Evolutionary conservation across 495 filamentous ascomycete genomes (phyloP).

Genomic region (Pyrenopolyporus hunteri): DNA sequence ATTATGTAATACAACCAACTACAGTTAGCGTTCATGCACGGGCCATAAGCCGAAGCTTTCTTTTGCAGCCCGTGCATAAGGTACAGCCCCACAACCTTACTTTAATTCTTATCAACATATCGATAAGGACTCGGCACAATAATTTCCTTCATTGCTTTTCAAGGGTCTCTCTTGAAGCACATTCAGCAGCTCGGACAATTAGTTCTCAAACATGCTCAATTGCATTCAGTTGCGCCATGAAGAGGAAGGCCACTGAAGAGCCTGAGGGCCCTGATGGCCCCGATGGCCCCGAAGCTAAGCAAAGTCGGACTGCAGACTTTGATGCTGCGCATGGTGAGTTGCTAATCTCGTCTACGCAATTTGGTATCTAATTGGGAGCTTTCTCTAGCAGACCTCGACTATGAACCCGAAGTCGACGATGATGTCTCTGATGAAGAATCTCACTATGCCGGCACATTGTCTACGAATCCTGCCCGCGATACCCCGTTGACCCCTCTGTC

Average conservation of each 20-base stretch:
- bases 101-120: not conserved
- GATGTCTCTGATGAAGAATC: conserved; percentile 50
- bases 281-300: conserved; percentile 16
- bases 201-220: conserved; percentile 1
- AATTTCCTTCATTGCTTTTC: conserved; percentile 9
- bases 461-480: conserved; percentile 38
- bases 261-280: conserved; percentile 6
- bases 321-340: not conserved
- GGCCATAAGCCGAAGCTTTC: not conserved
- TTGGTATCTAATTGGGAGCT: conserved; percentile 8
- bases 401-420: conserved; percentile 25
- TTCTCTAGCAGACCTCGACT: conserved; percentile 14
- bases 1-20: not conserved
- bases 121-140: conserved; percentile 15
- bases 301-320: conserved; percentile 1
- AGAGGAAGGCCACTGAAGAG: conserved; percentile 34
- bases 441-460: conserved; percentile 42
- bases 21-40: not conserved
- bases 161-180: not conserved
- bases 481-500: conserved; percentile 55
- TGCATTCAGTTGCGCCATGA: conserved; percentile 29
- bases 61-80: not conserved
- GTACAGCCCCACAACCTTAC: not conserved
- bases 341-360: not conserved
- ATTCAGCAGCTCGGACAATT: not conserved